phyloP scores from a whole-genome alignment of 129 eudicot genomes.

The Lactuca sativa region DNA sequence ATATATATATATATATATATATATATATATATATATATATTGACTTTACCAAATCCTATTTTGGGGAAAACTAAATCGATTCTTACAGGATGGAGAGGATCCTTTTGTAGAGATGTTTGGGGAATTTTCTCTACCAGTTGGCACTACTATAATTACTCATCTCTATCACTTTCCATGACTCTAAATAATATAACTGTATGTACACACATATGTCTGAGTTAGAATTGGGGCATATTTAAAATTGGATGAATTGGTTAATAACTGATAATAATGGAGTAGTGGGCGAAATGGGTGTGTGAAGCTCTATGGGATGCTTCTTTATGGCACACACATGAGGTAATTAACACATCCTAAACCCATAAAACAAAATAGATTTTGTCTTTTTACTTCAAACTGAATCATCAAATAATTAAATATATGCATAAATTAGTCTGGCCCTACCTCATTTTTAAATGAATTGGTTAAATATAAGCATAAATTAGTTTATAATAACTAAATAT shows the following conservation, averaged over 20 bases:
- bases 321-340: constrained; percentile 99
- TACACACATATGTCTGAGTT: neutral
- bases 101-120: constrained; percentile 88
- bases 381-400: constrained; percentile 19
- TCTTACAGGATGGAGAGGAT: constrained; percentile 77
- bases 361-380: constrained; percentile 14
- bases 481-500: too few relatives aligned
- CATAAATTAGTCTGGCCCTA: too few relatives aligned
- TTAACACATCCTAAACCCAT: constrained; percentile 9
- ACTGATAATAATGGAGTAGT: constrained; percentile 97
- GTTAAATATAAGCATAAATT: too few relatives aligned
- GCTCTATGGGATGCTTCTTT: constrained; percentile 98
- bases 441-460: too few relatives aligned
- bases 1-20: too few relatives aligned
- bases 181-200: neutral
- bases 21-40: too few relatives aligned
- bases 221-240: neutral
- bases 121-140: constrained; percentile 91
- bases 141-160: constrained; percentile 75
- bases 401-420: neutral
- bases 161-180: neutral
- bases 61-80: constrained; percentile 18
- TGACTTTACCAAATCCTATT: neutral
- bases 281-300: constrained; percentile 99
- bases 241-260: neutral